Conservation (phyloP, 75 land plant species). For the Selaginella moellendorffii region DNA sequence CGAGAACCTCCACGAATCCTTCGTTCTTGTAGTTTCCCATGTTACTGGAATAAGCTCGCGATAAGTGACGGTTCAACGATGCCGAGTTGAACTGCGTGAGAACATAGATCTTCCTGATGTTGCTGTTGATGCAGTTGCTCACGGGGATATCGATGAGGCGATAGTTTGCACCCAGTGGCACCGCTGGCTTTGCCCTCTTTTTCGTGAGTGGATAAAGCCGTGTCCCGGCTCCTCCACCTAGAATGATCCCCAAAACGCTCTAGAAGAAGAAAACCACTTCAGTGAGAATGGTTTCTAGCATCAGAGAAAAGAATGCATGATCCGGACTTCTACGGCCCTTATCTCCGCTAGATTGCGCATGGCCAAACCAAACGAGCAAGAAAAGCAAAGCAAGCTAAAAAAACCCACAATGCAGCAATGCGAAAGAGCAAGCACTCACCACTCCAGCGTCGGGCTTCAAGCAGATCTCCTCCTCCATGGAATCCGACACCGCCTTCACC, state of each 20-base stretch:
- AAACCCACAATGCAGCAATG: neutral
- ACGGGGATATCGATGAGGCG: constrained; percentile 68
- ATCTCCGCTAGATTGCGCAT: neutral
- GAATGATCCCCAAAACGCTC: constrained; percentile 81
- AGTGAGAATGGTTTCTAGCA: neutral
- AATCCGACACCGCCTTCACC: constrained; percentile 22
- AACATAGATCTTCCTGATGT: constrained; percentile 70
- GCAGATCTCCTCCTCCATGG: constrained; percentile 20
- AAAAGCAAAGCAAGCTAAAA: neutral
- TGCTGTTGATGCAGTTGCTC: constrained; percentile 87
- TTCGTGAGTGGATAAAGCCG: constrained; percentile 70
- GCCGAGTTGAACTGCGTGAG: constrained; percentile 84
- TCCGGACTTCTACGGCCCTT: neutral
- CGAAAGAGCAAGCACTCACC: constrained; percentile 1
- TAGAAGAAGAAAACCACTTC: constrained; percentile 6
- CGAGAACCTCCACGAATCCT: constrained; percentile 74
- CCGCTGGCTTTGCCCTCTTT: constrained; percentile 67
- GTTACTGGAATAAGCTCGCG: constrained; percentile 73
- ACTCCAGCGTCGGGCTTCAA: constrained; percentile 26
- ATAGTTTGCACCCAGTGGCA: constrained; percentile 72
- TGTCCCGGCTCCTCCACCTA: constrained; percentile 78
- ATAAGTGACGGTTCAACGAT: constrained; percentile 74
- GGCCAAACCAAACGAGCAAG: neutral
- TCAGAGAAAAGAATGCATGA: neutral
- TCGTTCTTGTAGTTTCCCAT: constrained; percentile 99